Base-by-base conservation (phyloP, 129 eudicot genomes). In the Smallanthus sonchifolius region DNA sequence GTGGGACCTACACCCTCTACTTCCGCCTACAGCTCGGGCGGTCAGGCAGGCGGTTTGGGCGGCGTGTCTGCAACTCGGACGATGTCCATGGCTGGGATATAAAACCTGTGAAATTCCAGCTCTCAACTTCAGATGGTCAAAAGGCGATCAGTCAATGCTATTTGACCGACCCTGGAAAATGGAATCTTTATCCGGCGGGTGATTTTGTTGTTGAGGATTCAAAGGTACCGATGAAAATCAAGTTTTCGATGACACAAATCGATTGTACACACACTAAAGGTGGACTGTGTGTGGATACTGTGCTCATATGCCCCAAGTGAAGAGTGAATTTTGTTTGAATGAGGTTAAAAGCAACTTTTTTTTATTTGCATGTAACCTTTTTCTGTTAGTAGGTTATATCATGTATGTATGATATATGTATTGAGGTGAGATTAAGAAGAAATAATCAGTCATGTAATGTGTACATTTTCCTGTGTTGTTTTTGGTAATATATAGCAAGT, bases 261-360 rank as follows among this genome's bases (percentile, higher is more conserved):
- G 99, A 95, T 68, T 95, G 99, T 86, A 95, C 99, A 19, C 99
- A 95, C 88, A 95, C 99, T 42, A 95, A 95, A 85, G 97, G 97
- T 43, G 99, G 99, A 15, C 83, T 95, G 14, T 91, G 90, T 59
- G 81, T 95, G 19, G 99, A 95, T 77, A 86, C 90, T 38, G 99
- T 95, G 30, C 9, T 80, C 43, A 81, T 95, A 71, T 83, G 77
- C 80, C 99, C 97, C 42, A 79, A 79, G 52, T 79, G 83, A 55
- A 49, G 65, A 52, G 63, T 60, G 14, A 42, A 6, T 2, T 64
- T 65, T 70, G 44, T 10, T 62, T 49, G 11, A 69, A 77, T 8
- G 79, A 87, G 92, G 86, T 86, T 90, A 78, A 65, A 81, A 84
- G 83, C 83, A 79, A 79, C 80, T 64, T 68, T 81, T 81, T 86